Conservation (phyloP, 2,329 filamentous ascomycete genomes). For the Helicocarpus griseus region DNA sequence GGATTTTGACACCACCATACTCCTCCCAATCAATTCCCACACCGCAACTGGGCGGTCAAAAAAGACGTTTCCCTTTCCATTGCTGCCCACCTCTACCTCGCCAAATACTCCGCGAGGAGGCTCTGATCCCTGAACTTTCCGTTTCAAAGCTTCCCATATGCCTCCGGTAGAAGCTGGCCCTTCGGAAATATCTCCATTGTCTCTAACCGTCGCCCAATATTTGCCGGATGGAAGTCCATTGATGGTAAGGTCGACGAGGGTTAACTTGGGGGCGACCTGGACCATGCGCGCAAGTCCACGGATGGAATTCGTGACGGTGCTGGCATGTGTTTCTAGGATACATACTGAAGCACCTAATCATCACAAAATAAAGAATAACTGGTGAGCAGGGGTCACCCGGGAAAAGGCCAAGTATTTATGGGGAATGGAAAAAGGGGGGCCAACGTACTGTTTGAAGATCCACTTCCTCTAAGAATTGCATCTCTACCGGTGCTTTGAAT, state of each 20-base stretch:
- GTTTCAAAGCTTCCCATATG: constrained; percentile 58
- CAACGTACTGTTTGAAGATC: constrained; percentile 63
- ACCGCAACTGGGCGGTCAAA: constrained; percentile 74
- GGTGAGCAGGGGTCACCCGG: neutral
- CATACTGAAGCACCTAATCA: constrained; percentile 68
- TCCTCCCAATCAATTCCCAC: constrained; percentile 93
- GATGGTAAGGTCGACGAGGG: constrained; percentile 78
- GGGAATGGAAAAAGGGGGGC: constrained; percentile 4
- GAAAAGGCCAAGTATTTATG: neutral
- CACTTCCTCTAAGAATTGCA: constrained; percentile 85
- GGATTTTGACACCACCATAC: constrained; percentile 73
- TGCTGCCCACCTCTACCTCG: constrained; percentile 61
- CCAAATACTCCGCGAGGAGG: constrained; percentile 59
- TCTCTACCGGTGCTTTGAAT: constrained; percentile 87
- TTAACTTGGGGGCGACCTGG: constrained; percentile 68
- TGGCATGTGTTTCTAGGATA: constrained; percentile 79
- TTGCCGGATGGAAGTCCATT: constrained; percentile 69
- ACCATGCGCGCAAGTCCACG: constrained; percentile 88
- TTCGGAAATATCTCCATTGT: constrained; percentile 75
- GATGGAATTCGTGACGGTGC: constrained; percentile 55
- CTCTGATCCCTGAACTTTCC: constrained; percentile 30
- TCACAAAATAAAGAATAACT: neutral
- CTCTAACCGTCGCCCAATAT: constrained; percentile 76
- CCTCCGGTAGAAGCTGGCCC: constrained; percentile 75
- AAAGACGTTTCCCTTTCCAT: constrained; percentile 70